phyloP scores from a whole-genome alignment of 345 rosid species.

The Adansonia digitata region DNA sequence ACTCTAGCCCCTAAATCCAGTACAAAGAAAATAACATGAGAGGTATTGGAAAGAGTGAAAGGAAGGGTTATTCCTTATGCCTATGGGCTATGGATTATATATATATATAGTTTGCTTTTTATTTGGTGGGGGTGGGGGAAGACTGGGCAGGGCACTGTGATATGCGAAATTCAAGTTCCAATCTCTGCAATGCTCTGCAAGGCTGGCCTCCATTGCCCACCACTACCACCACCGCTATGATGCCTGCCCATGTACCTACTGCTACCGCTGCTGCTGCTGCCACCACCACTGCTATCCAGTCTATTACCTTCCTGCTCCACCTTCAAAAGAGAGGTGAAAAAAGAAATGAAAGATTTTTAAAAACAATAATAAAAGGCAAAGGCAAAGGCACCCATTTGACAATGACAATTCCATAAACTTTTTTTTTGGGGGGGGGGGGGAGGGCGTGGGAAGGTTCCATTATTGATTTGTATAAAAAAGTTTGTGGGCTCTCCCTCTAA shows the following conservation, averaged over 20 bases:
- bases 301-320: conserved; percentile 28
- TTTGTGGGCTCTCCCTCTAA: background rate
- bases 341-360: background rate
- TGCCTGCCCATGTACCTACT: conserved; percentile 30
- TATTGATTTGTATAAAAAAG: background rate
- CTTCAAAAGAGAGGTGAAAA: conserved; percentile 13
- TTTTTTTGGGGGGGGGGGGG: no score
- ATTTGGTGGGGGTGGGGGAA: background rate
- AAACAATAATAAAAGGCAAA: background rate
- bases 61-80: background rate
- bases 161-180: conserved; percentile 33
- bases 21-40: background rate
- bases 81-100: background rate
- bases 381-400: background rate
- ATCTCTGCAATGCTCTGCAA: conserved; percentile 75
- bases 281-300: conserved; percentile 22
- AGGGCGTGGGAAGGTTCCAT: no score
- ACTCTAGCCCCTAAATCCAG: background rate
- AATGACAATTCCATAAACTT: background rate
- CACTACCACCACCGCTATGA: conserved; percentile 26
- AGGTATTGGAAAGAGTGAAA: background rate
- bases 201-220: conserved; percentile 86
- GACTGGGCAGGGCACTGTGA: background rate
- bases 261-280: conserved; percentile 12
- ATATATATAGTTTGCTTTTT: background rate